phyloP scores from a whole-genome alignment of 2,329 filamentous ascomycete species.

The Aspergillus neoniger region DNA sequence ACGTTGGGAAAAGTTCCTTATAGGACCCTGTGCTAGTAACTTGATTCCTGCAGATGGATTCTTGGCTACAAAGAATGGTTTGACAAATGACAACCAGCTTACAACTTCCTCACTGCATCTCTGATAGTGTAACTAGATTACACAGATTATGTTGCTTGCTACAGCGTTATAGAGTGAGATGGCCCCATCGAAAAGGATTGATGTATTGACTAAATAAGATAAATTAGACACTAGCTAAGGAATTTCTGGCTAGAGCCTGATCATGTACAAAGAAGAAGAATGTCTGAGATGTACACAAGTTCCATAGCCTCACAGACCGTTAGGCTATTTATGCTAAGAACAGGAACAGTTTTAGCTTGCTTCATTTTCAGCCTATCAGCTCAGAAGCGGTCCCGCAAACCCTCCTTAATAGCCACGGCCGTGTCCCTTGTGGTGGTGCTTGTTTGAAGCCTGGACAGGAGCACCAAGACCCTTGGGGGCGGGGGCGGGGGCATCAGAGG shows the following conservation, averaged over 20 bases:
- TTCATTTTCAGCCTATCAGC: background rate
- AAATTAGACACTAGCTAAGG: background rate
- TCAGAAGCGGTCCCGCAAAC: no score
- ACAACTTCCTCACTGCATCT: no score
- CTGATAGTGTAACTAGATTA: no score
- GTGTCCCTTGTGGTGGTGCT: background rate
- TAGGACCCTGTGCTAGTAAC: no score
- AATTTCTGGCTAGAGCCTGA: background rate
- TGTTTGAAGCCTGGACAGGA: background rate
- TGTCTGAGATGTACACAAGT: background rate
- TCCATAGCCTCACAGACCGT: background rate
- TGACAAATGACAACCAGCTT: no score
- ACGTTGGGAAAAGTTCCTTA: no score
- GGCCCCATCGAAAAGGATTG: background rate
- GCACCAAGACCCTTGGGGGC: background rate
- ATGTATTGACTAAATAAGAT: background rate
- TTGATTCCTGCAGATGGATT: no score
- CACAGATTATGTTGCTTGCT: no score
- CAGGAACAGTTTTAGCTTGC: background rate
- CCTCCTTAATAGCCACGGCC: background rate
- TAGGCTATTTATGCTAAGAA: background rate
- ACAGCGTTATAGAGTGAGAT: no score
- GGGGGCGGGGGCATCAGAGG: background rate
- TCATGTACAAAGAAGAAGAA: conserved; percentile 3
- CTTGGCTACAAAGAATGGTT: no score